A percentile compares a stretch with the other conserved stretches of the same genome.
Evolutionary conservation across 1,284 basidiomycete species (phyloP).

Genomic region (Marasmius sp.): DNA sequence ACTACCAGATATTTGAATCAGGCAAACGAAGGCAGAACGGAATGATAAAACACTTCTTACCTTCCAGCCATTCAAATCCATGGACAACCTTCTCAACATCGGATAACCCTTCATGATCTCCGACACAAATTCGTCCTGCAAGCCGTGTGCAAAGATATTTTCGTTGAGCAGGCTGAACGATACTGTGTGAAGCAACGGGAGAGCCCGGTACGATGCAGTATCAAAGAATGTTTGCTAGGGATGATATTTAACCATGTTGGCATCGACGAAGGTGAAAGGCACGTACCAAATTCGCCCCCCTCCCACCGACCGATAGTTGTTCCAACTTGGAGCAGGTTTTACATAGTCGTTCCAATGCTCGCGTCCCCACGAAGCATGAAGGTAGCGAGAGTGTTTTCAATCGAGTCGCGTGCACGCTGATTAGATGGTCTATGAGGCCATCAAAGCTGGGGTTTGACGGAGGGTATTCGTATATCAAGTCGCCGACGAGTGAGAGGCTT

Average conservation of each 20-base stretch:
- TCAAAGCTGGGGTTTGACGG: conserved; percentile 35
- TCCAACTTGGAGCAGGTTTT: conserved; percentile 26
- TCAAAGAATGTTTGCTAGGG: not conserved
- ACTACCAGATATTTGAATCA: too few relatives aligned
- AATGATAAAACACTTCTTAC: not conserved
- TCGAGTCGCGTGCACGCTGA: conserved; percentile 32
- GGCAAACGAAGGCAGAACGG: too few relatives aligned
- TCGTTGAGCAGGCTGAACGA: not conserved
- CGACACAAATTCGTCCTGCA: not conserved
- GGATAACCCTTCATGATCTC: not conserved
- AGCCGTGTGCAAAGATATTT: not conserved
- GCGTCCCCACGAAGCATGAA: conserved; percentile 31
- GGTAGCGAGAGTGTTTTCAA: conserved; percentile 37
- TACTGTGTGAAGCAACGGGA: not conserved
- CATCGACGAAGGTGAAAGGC: not conserved
- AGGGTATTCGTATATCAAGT: conserved; percentile 6
- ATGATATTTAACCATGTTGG: not conserved
- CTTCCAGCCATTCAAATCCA: not conserved
- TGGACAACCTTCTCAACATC: not conserved
- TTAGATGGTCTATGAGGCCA: conserved; percentile 40
- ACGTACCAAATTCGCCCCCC: conserved; percentile 28
- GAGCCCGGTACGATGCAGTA: not conserved
- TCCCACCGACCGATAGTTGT: conserved; percentile 23
- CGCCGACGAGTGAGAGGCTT: conserved; percentile 31
- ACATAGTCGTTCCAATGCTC: conserved; percentile 25